Evolutionary conservation across 73 alveolate species (phyloP).

Genomic region (Symbiodinium pilosum): DNA sequence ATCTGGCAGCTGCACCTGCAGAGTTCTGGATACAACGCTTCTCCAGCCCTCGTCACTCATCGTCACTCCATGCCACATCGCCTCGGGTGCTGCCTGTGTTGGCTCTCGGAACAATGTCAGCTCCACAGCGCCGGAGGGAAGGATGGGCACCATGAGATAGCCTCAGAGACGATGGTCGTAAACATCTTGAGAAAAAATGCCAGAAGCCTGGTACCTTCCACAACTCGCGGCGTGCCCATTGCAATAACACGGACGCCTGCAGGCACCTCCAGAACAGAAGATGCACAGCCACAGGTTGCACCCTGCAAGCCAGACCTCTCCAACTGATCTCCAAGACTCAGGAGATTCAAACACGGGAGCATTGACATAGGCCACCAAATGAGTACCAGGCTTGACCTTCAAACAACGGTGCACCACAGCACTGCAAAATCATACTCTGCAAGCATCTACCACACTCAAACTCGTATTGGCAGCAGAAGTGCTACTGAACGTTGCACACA

Average conservation of each 20-base stretch:
- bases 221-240: slow-evolving; percentile 49
- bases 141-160: slow-evolving; percentile 59
- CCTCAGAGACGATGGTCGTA: slow-evolving; percentile 3
- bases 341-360: slow-evolving; percentile 82
- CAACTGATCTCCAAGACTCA: slow-evolving; percentile 66
- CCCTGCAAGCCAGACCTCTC: slow-evolving; percentile 45
- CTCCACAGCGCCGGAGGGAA: slow-evolving; percentile 70
- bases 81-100: slow-evolving; percentile 20
- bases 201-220: slow-evolving; percentile 30
- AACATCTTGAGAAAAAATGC: too few species aligned
- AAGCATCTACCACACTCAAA: too few species aligned
- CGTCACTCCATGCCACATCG: not conserved
- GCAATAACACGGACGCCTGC: slow-evolving; percentile 64
- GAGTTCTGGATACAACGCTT: not conserved
- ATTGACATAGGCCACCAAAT: slow-evolving; percentile 54
- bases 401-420: too few species aligned
- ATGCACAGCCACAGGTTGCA: too few species aligned
- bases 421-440: too few species aligned
- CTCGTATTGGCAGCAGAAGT: too few species aligned
- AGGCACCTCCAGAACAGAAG: slow-evolving; percentile 25
- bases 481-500: too few species aligned
- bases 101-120: slow-evolving; percentile 60
- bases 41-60: too few species aligned
- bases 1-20: slow-evolving; percentile 47
- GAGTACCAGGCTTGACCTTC: slow-evolving; percentile 77